phyloP scores from a whole-genome alignment of 2,329 filamentous ascomycete genomes.

The Neofusicoccum laricinum region DNA sequence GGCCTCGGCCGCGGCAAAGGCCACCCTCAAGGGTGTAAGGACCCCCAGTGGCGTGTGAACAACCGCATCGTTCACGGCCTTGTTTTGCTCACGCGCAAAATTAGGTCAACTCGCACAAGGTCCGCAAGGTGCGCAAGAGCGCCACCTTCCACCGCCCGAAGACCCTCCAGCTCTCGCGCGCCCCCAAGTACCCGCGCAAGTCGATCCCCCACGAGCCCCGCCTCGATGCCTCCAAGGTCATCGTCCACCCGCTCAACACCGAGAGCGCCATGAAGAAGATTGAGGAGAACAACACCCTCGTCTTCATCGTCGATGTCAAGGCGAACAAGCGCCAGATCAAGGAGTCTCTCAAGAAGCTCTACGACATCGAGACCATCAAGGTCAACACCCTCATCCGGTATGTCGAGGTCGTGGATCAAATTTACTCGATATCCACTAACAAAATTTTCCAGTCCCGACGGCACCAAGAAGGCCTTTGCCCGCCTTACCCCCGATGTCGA shows the following conservation, averaged over 20 bases:
- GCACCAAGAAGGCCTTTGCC: conserved; percentile 97
- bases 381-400: conserved; percentile 99
- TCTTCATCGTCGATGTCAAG: conserved; percentile 88
- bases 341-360: conserved; percentile 96
- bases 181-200: conserved; percentile 96
- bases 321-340: conserved; percentile 99
- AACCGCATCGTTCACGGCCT: conserved; percentile 51
- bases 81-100: conserved; percentile 34
- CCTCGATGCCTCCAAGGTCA: conserved; percentile 96
- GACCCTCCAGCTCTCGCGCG: conserved; percentile 86
- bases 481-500: conserved; percentile 95
- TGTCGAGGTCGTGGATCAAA: conserved; percentile 25
- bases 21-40: conserved; percentile 82
- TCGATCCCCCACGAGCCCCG: conserved; percentile 84
- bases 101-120: conserved; percentile 76
- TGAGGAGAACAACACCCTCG: conserved; percentile 99
- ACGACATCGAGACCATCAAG: conserved; percentile 97
- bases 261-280: conserved; percentile 99
- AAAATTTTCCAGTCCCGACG: conserved; percentile 68
- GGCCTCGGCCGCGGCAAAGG: conserved; percentile 92
- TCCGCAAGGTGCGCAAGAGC: conserved; percentile 81
- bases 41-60: conserved; percentile 46
- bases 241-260: conserved; percentile 98
- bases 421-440: not conserved
- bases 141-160: conserved; percentile 97